Evolutionary conservation across 2,329 filamentous ascomycete species (phyloP), one percentile per base, ranked within the genome.

Genomic region (Bimuria novae-zelandiae): DNA sequence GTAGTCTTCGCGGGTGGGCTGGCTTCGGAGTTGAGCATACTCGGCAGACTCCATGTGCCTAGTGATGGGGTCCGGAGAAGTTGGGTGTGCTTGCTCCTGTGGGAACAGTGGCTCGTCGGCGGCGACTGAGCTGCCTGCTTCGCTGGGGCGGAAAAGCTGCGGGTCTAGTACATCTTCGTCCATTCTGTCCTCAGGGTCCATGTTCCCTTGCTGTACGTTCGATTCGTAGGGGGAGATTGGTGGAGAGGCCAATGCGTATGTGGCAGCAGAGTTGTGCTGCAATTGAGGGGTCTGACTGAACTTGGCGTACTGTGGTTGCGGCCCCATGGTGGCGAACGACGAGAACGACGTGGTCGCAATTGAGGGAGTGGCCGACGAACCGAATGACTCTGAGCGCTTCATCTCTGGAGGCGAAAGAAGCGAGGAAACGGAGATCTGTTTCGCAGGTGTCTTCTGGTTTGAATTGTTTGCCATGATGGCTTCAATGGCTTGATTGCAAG

Each of bases 381-480:
- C 67, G 64, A 74, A 75, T n/a, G 70, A 72, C 54, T 72, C 70
- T 48, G 67, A 67, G 29, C 68, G 69, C 62, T 74, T 73, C 66
- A 72, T 69, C 61, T 76, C 73, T 16, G 73, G 73, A 7, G 73
- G 73, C 12, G 73, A 75, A 54, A 75, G 72, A 41, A 76, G 70
- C 14, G 73, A 74, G 52, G 69, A 72, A 44, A 73, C 68, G 40
- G 69, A 63, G 16, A 72, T 52, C 67, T 68, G 59, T 67, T 61
- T 68, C 45, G 67, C 59, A 30, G 67, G 59, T 25, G 67, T 59
- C 43, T 63, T 67, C 46, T 69, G 61, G 37, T 23, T 22, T 29
- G 44, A 21, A 19, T 16, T 37, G 44, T 47, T 47, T 47, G 44
- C 44, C 44, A 47, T 47, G 16, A 17, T 16, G 23, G 33, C 14